Evolutionary conservation across 352 stramenopile genomes (phyloP), one percentile per base, ranked within the genome.

Genomic region (Globisporangium takayamanum): DNA sequence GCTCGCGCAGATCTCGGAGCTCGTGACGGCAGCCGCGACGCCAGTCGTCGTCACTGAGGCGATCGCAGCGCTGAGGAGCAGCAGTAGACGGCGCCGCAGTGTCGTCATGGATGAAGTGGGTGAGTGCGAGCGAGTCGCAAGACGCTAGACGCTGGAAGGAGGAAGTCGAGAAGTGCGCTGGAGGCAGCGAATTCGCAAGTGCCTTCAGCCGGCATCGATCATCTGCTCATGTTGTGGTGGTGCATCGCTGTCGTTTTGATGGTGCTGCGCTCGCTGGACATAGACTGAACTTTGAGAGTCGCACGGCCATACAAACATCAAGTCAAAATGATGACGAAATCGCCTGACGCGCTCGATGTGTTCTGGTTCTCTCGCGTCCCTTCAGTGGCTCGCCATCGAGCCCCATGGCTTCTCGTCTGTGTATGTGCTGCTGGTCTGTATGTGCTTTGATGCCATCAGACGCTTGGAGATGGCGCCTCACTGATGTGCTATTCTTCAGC

Each of bases 1-100:
- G 60, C 76, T 87, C 12, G 70, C 59, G 66, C 82, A 92, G 51
- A 92, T 85, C 33, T 58, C 49, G n/a, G 72, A 57, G 37, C 41
- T 70, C 54, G 69, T 50, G 37, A 67, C 65, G 11, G 60, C 45
- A 18, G 47, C 47, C 12, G 41, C 16, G 41, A 46, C 41, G 41
- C 5, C 41, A 46, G 41, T 46, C 41, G 28, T 33, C 28, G 28
- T 33, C 28, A 5, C 5, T 33, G 41, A 16, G 18, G 41, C 41
- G 41, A 46, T 1, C 10, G 33, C 41, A n/a, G 41, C 41, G 41
- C 41, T 2, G 41, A 46, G 41, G 14, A 46, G 41, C 41, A 46
- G 41, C 41, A 46, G 41, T 7, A 16, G 41, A 16, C 41, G 0
- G 41, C 41, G 41, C 14, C 14, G 14, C 5, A 46, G 14, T n/a